Conservation (phyloP, 306 rosid species). For the Castanea mollissima region DNA sequence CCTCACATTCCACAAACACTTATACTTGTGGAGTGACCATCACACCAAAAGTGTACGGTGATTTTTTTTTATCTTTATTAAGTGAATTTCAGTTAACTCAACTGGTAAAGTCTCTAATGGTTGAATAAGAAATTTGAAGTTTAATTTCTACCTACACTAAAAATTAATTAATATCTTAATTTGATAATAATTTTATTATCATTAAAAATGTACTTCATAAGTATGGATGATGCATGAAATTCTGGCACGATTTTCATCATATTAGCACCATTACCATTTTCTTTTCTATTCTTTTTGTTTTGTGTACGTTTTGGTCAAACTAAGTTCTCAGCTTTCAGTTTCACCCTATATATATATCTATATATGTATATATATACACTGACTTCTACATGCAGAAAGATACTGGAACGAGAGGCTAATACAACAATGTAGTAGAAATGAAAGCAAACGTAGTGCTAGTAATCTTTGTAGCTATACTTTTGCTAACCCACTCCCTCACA, state of each 20-base stretch:
- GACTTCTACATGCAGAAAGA: slow-evolving; percentile 13
- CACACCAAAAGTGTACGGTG: no score
- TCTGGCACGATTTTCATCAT: no score
- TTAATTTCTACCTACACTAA: accelerated
- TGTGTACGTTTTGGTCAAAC: not conserved
- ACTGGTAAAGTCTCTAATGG: no score
- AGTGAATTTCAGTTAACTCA: no score
- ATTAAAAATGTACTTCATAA: accelerated
- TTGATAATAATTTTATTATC: accelerated
- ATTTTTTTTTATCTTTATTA: no score
- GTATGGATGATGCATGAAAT: no score
- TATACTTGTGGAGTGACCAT: no score
- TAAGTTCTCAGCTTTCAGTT: not conserved
- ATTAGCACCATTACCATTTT: no score
- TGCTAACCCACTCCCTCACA: slow-evolving; percentile 34
- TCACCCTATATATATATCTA: not conserved
- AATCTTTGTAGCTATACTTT: slow-evolving; percentile 34
- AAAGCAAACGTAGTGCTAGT: slow-evolving; percentile 35
- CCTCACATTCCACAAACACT: no score
- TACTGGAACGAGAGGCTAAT: not conserved
- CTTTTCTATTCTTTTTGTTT: no score
- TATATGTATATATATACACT: not conserved
- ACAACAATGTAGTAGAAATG: slow-evolving; percentile 40
- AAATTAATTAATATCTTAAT: accelerated
- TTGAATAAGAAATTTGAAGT: no score